A percentile compares a stretch with the other conserved stretches of the same genome.
Conservation (phyloP, 2,329 filamentous ascomycete species). For the Zalaria sp. region DNA sequence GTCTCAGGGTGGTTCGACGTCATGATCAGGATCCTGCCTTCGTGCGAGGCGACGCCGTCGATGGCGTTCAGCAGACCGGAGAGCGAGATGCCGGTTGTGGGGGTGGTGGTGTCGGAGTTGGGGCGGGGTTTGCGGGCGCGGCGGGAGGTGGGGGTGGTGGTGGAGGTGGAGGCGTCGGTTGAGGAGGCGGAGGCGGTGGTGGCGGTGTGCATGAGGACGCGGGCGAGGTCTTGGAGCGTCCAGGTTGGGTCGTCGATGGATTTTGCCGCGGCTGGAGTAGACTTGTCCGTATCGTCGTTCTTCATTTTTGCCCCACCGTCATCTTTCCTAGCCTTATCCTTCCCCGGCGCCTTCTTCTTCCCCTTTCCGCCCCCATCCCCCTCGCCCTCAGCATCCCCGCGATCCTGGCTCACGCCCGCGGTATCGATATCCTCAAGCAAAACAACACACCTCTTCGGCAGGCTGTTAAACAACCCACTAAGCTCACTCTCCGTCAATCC, state of each 20-base stretch:
- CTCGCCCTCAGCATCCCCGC: constrained; percentile 15
- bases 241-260: neutral
- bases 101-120: neutral
- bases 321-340: neutral
- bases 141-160: neutral
- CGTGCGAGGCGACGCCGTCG: constrained; percentile 66
- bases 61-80: constrained; percentile 73
- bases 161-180: neutral
- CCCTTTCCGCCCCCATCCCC: constrained; percentile 6
- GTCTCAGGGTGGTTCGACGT: constrained; percentile 63
- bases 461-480: constrained; percentile 26
- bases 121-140: neutral
- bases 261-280: neutral
- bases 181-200: neutral
- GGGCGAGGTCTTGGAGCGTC: constrained; percentile 2
- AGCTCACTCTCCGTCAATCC: constrained; percentile 56
- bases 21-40: constrained; percentile 69
- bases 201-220: constrained; percentile 1
- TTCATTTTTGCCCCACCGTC: neutral
- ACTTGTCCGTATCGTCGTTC: neutral
- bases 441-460: constrained; percentile 31
- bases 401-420: constrained; percentile 25
- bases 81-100: constrained; percentile 46
- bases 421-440: constrained; percentile 34
- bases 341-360: neutral